Conservation (phyloP, 116 monocot species). For the Thalassia testudinum region DNA sequence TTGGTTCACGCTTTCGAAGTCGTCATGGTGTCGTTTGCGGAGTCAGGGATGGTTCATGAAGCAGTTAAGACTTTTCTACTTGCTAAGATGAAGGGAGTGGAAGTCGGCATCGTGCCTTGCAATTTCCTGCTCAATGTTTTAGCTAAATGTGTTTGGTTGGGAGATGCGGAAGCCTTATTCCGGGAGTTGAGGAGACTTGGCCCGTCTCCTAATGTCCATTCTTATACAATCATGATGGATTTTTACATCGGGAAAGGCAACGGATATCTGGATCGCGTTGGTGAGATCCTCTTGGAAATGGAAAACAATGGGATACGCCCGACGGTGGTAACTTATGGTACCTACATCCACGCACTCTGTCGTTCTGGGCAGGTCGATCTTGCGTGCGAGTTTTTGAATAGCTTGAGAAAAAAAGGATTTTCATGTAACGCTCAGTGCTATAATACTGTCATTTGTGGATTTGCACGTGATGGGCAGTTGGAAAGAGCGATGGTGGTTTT, state of each 20-base stretch:
- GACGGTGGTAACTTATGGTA: slow-evolving; percentile 26
- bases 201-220: slow-evolving; percentile 45
- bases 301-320: slow-evolving; percentile 25
- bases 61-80: slow-evolving; percentile 16
- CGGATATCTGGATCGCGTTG: slow-evolving; percentile 19
- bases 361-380: slow-evolving; percentile 10
- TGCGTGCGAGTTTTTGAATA: slow-evolving; percentile 32
- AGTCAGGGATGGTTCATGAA: slow-evolving; percentile 24
- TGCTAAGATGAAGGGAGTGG: slow-evolving; percentile 19
- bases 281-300: slow-evolving; percentile 36
- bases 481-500: slow-evolving; percentile 22
- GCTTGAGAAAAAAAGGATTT: slow-evolving; percentile 8
- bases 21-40: slow-evolving; percentile 16
- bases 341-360: slow-evolving; percentile 42
- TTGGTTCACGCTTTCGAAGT: slow-evolving; percentile 24
- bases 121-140: slow-evolving; percentile 46
- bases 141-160: slow-evolving; percentile 17
- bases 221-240: slow-evolving; percentile 43
- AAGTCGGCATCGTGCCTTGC: slow-evolving; percentile 20
- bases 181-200: slow-evolving; percentile 29
- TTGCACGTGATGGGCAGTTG: slow-evolving; percentile 19
- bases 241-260: slow-evolving; percentile 14
- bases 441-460: slow-evolving; percentile 41
- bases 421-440: slow-evolving; percentile 26
- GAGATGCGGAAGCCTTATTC: slow-evolving; percentile 21